Evolutionary conservation across 768 basidiomycete species (phyloP), one percentile per base, ranked within the genome.

Genomic region (Boletus subcaerulescens): DNA sequence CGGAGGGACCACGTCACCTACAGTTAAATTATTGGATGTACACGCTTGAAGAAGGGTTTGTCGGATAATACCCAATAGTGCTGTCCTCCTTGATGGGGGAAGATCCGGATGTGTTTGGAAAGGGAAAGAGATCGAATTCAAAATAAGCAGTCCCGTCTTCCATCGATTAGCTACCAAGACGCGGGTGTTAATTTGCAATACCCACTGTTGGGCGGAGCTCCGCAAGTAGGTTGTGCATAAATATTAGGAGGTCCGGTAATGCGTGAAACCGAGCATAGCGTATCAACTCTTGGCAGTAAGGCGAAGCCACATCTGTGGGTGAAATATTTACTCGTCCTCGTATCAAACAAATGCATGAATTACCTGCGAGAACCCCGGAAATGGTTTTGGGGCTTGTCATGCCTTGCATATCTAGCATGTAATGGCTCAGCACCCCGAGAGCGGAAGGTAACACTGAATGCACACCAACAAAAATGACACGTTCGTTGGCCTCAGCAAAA

Each of bases 41-140:
- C 79, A 78, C n/a, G 75, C 69, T 60, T 75, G 75, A 26, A 81
- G 73, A 17, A 91, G 74, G 36, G 63, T 65, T 63, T 82, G 77
- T 61, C 81, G 85, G 20, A 87, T 71, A 46, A 68, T 73, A 17
- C 80, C 80, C 7, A 88, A 66, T 41, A 84, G 65, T 12, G 69
- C 69, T 31, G 65, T 75, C 63, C 72, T 79, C 45, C 71, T 74
- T 12, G 73, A 64, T 11, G 60, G 60, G 12, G 68, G 64, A 31
- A 85, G 60, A 39, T 73, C 65, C 2, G 77, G 65, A 18, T 72
- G 65, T 13, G 73, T 68, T 65, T 89, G 86, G 56, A 91, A 85
- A 3, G 83, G 82, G 61, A 83, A 86, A 22, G 83, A 84, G 29
- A 91, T 74, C 3, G 85, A 87, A 64, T 81, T 84, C 43, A 91